Evolutionary conservation across 2,329 filamentous ascomycete genomes (phyloP), one percentile per base, ranked within the genome.

Genomic region (Paecilomyces dactylethromorphus): DNA sequence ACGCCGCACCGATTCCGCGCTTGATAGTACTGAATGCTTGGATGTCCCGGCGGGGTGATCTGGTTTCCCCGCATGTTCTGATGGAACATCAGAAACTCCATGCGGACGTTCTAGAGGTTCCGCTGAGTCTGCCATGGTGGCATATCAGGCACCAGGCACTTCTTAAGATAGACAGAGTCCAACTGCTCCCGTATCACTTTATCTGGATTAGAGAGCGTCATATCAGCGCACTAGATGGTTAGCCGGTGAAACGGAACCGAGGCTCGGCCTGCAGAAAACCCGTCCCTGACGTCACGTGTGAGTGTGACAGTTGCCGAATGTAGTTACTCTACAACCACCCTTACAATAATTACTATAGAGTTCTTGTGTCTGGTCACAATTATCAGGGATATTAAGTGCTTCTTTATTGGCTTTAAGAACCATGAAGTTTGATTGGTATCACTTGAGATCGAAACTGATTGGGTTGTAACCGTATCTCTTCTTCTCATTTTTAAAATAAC

Each of bases 11-110:
- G 54, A 24, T 51, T 15, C 33, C 21, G 58, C 22, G 24, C 22
- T 29, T n/a, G 51, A 52, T 24, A 60, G 56, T 32, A 58, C 53
- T 21, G 56, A 54, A 18, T 56, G 54, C 33, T 60, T 55, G 53
- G 63, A 33, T 53, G 56, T 45, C 53, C 53, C 56, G 51, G 63
- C 59, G 55, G 64, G 59, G 62, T 57, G 62, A 35, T 59, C 57
- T 49, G 63, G 35, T 60, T 65, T 69, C 68, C 63, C 68, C 65
- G 62, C 58, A 60, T 60, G 65, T 54, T 64, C 58, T 56, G 61
- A 4, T 52, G 64, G 53, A 52, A 63, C 52, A 32, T 57, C 59
- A 56, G 53, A 26, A 31, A 55, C 56, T 55, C 56, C 56, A 13
- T 61, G 54, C 50, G 64, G 53, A n/a, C 55, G 50, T n/a, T 61